These are phyloP conservation scores for Luvunga scandens DNA, from an alignment of 345 rosid genomes.

Conservation along the genomic window DNA sequence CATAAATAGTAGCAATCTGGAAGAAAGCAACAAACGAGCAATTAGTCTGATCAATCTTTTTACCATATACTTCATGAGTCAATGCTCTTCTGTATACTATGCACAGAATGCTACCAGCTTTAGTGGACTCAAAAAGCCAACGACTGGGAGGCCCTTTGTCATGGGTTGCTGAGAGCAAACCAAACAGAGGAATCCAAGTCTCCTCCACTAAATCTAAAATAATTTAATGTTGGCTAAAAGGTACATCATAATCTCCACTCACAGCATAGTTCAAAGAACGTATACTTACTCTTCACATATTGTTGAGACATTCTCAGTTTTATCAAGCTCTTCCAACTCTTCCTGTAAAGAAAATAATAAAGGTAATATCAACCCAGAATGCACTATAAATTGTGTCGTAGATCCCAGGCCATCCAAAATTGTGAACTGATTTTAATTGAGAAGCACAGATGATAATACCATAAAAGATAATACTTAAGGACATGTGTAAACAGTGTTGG, in stretches of 20 bases:
- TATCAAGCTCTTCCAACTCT: slow-evolving; percentile 59
- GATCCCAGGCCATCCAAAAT: background rate
- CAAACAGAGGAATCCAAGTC: background rate
- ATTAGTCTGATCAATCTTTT: slow-evolving; percentile 8
- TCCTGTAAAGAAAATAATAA: slow-evolving; percentile 32
- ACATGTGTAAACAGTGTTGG: background rate
- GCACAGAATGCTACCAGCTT: background rate
- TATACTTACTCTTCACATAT: slow-evolving; percentile 64
- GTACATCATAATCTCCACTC: background rate
- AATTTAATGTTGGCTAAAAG: background rate
- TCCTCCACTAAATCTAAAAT: background rate
- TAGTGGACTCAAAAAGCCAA: background rate
- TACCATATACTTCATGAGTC: background rate
- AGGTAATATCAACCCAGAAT: background rate
- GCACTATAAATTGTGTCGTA: background rate
- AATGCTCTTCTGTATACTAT: background rate
- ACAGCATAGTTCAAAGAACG: background rate
- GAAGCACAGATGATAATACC: background rate
- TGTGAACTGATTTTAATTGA: background rate
- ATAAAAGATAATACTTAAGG: background rate
- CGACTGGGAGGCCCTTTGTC: background rate
- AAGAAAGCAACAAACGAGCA: background rate
- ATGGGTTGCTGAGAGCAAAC: background rate
- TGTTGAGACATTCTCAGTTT: slow-evolving; percentile 39
- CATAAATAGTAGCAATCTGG: slow-evolving; percentile 44